Evolutionary conservation across 441 rosid genomes (phyloP).

Genomic region (Erysimum pusillum): DNA sequence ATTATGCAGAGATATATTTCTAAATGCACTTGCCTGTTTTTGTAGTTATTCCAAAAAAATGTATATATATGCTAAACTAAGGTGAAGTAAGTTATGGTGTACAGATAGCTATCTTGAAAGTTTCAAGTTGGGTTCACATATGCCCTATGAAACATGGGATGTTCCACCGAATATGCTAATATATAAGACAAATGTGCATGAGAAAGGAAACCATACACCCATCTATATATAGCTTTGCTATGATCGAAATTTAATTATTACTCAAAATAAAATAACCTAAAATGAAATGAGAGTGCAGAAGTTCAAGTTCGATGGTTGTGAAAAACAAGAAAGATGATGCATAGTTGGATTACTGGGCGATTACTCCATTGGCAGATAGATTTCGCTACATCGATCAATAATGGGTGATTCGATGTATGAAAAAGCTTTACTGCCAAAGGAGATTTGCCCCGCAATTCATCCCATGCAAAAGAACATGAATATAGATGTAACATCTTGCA

Average conservation of each 20-base stretch:
- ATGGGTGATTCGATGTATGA: background rate
- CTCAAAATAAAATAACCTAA: conserved; percentile 4
- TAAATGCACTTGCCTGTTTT: background rate
- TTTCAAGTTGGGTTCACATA: conserved; percentile 1
- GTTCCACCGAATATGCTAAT: conserved; percentile 61
- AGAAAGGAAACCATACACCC: no score
- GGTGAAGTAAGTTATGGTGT: conserved; percentile 1
- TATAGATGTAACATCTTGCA: background rate
- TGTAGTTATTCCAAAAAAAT: background rate
- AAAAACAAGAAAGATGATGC: conserved; percentile 30
- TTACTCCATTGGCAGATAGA: conserved; percentile 63
- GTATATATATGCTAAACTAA: background rate
- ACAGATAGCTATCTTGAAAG: background rate
- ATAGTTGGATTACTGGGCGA: conserved; percentile 60
- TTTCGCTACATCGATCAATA: background rate
- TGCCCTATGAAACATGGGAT: conserved; percentile 45
- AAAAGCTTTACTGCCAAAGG: conserved; percentile 61
- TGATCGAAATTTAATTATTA: background rate
- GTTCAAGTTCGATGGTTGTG: conserved; percentile 15
- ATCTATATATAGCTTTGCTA: conserved; percentile 30
- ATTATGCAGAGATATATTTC: background rate
- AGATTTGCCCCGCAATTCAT: conserved; percentile 68
- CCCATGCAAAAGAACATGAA: conserved; percentile 31
- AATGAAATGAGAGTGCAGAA: background rate
- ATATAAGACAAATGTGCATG: conserved; percentile 39